Conservation (phyloP, 345 rosid genomes). For the Sonneratia alba region DNA sequence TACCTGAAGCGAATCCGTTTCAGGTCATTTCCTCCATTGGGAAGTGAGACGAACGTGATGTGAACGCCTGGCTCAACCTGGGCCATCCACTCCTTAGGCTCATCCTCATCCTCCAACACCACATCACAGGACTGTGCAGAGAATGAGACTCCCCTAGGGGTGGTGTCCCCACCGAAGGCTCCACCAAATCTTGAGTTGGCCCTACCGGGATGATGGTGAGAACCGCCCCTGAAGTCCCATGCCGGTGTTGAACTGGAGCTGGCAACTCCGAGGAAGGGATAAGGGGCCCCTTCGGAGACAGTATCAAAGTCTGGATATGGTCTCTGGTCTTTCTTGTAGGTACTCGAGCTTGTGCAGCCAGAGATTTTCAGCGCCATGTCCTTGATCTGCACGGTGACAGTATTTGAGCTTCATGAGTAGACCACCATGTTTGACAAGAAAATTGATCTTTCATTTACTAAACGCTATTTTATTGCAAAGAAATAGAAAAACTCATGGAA, state of each 20-base stretch:
- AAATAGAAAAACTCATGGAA: neutral
- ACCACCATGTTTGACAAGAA: neutral
- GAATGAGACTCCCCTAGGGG: constrained; percentile 36
- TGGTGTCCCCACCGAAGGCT: constrained; percentile 33
- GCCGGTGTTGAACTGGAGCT: constrained; percentile 89
- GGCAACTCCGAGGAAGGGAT: constrained; percentile 56
- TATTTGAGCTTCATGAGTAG: neutral
- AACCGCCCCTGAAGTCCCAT: constrained; percentile 66
- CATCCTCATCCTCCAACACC: constrained; percentile 68
- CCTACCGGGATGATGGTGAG: constrained; percentile 29
- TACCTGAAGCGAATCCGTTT: constrained; percentile 90
- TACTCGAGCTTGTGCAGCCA: constrained; percentile 68
- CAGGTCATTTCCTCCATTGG: constrained; percentile 86
- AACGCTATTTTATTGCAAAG: neutral
- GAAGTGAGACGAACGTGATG: constrained; percentile 85
- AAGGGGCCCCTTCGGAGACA: constrained; percentile 73
- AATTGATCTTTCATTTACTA: neutral
- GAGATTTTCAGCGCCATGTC: constrained; percentile 88
- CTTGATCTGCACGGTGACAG: constrained; percentile 54
- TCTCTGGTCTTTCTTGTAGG: constrained; percentile 51
- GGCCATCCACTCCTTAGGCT: constrained; percentile 97
- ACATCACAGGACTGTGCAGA: constrained; percentile 63
- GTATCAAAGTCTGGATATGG: constrained; percentile 62
- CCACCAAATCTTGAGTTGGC: constrained; percentile 41
- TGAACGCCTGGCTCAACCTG: constrained; percentile 99